phyloP scores from a whole-genome alignment of 768 basidiomycete genomes.

The Gloeopeniophorella convolvens region DNA sequence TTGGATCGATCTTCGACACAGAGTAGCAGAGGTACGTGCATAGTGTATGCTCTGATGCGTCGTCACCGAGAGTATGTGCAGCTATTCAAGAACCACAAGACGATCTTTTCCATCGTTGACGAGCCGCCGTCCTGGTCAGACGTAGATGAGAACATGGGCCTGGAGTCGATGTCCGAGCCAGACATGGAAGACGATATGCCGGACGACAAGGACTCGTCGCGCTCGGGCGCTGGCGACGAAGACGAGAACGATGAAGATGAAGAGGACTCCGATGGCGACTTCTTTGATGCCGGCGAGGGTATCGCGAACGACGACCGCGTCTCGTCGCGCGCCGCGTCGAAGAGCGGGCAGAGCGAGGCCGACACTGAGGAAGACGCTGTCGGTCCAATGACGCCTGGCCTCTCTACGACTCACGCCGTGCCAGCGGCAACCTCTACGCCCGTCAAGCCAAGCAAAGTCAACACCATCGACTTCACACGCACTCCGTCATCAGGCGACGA shows the following conservation, averaged over 20 bases:
- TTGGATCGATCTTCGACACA: slow-evolving; percentile 72
- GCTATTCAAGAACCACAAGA: slow-evolving; percentile 42
- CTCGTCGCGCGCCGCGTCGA: slow-evolving; percentile 33
- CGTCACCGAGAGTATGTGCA: slow-evolving; percentile 21
- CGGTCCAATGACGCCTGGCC: slow-evolving; percentile 64
- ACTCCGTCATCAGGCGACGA: slow-evolving; percentile 32
- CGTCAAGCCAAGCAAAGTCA: slow-evolving; percentile 26
- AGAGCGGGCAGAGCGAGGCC: slow-evolving; percentile 42
- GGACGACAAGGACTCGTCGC: slow-evolving; percentile 33
- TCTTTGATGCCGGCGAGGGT: slow-evolving; percentile 41
- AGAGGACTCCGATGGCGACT: slow-evolving; percentile 39
- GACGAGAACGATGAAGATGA: slow-evolving; percentile 28
- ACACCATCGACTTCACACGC: slow-evolving; percentile 27
- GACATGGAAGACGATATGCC: slow-evolving; percentile 57
- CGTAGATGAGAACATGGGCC: slow-evolving; percentile 67
- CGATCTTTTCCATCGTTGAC: slow-evolving; percentile 82
- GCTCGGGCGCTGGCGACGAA: background rate
- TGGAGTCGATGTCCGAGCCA: slow-evolving; percentile 78
- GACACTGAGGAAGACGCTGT: slow-evolving; percentile 71
- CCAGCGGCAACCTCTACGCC: background rate
- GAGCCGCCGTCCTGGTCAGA: slow-evolving; percentile 83
- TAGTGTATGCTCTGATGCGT: too few species aligned
- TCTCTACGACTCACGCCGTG: slow-evolving; percentile 28
- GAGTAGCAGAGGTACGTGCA: slow-evolving; percentile 63
- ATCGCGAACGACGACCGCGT: slow-evolving; percentile 34